Base-by-base conservation (phyloP, 306 rosid species). In the Rosa chinensis region DNA sequence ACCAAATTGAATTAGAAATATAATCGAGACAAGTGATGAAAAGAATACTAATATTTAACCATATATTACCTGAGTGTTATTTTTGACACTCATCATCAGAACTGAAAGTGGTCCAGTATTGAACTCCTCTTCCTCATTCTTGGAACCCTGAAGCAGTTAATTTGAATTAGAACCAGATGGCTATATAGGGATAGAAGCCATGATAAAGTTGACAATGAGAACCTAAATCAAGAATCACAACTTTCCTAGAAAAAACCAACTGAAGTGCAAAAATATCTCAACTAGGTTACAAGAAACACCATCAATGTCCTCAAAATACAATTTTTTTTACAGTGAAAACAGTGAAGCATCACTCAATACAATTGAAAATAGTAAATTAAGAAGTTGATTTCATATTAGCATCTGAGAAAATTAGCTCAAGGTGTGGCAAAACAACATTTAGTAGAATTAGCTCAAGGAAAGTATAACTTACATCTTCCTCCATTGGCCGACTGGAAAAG, bases 81-180 rank as follows among this genome's bases (percentile, higher is more conserved):
- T 91, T 80, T 91, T 94, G 14, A 92, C 97, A 82, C 97, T 94
- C 97, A 94, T 92, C 97, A 91, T 91, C 25, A 91, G 93, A 55
- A 95, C 92, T 59, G 97, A 93, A 2, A 94, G 88, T 10, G 95
- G 99, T 7, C 97, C 97, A 3, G 97, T 92, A 77, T 89, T 94
- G 61, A 94, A 94, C 25, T 94, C 99, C 77, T 92, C 99, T 70
- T 94, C 99, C 84, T 92, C 97, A 52, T 83, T 92, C 89, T 92
- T 94, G 40, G 0, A 48, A 5, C 63, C 66, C 97, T 92, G 85
- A 18, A 74, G 48, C 67, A 55, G 56, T 39, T 43, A 77, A 73
- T 3, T 12, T 40, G 49, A 8, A 49, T 74, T 42, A 73, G 72
- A 13, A 63, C 23, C 53, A 77, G 21, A 8, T 12, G 18, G n/a